Evolutionary conservation across 2,329 filamentous ascomycete genomes (phyloP), one percentile per base, ranked within the genome.

Genomic region (Fusarium xyrophilum): DNA sequence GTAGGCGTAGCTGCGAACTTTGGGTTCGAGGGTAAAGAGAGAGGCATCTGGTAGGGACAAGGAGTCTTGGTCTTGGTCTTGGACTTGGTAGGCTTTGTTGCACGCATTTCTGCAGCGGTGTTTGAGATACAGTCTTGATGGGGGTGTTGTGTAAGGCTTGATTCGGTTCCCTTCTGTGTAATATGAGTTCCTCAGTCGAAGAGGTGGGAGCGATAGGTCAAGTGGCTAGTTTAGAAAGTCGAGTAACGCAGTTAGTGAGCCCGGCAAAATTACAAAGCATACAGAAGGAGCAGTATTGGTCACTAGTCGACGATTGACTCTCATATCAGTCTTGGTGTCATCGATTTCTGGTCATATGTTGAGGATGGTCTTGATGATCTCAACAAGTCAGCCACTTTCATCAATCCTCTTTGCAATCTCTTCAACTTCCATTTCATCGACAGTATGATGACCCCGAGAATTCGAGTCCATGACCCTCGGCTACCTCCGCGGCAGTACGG

Each of bases 1-100:
- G 80, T 85, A 1, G 92, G 93, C 5, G 88, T 97, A 14, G 82
- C 85, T 7, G 77, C 96, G 28, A 97, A 96, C 78, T 96, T 97
- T 83, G 91, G 81, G 7, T 89, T 93, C 73, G 88, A 95, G 67
- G 85, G 93, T n/a, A 85, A 84, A 38, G 86, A 89, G 51, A 84
- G 87, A 61, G 74, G 77, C 11, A 64, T 86, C n/a, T 87, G 85
- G 86, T 88, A 65, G 46, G 44, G 23, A 36, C 19, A 8, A 15
- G 44, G 35, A 23, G 38, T 25, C 30, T 57, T 19, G 53, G 47
- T 53, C 47, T 27, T 47, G 23, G 48, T 53, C 47, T 27, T 47
- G 28, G 48, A 58, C 30, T 57, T 19, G 53, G 47, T 61, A 43
- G 6, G 39, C 33, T 44, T 58, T 53, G 54, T 21, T 46, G 33